Evolutionary conservation across 352 stramenopile species (phyloP).

Genomic region (Globisporangium paroecandrum): DNA sequence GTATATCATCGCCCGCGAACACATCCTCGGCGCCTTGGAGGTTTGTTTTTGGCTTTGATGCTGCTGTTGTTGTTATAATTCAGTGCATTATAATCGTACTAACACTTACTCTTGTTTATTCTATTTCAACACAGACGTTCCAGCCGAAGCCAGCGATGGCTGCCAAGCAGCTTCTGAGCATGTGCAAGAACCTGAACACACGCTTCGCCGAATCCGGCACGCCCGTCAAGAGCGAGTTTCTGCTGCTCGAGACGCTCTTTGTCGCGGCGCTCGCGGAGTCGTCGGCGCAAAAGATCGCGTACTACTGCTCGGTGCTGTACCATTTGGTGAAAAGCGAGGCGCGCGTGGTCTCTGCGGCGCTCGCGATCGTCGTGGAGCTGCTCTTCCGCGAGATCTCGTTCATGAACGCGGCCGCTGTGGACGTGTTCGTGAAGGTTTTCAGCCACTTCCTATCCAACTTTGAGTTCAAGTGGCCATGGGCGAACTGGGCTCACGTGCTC

Average conservation of each 20-base stretch:
- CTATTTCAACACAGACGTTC: conserved; percentile 33
- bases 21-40: conserved; percentile 56
- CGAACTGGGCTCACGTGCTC: conserved; percentile 72
- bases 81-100: neutral
- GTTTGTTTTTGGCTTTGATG: conserved; percentile 13
- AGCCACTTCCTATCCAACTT: conserved; percentile 88
- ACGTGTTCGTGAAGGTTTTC: conserved; percentile 77
- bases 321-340: conserved; percentile 79
- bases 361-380: conserved; percentile 82
- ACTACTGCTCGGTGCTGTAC: conserved; percentile 70
- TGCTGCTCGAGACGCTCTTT: conserved; percentile 72
- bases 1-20: conserved; percentile 56
- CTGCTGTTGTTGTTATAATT: neutral
- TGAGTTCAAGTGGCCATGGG: conserved; percentile 86
- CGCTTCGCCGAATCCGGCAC: conserved; percentile 50
- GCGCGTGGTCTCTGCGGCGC: conserved; percentile 52
- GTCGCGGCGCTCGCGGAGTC: conserved; percentile 53
- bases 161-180: conserved; percentile 62
- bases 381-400: conserved; percentile 78
- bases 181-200: conserved; percentile 55
- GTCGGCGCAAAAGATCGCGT: conserved; percentile 43
- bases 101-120: neutral
- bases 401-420: conserved; percentile 55
- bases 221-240: conserved; percentile 69
- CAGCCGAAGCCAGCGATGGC: conserved; percentile 66